These are phyloP conservation scores for Podospora pseudoanserina DNA, from an alignment of 495 filamentous ascomycete species.

Conservation along the genomic window DNA sequence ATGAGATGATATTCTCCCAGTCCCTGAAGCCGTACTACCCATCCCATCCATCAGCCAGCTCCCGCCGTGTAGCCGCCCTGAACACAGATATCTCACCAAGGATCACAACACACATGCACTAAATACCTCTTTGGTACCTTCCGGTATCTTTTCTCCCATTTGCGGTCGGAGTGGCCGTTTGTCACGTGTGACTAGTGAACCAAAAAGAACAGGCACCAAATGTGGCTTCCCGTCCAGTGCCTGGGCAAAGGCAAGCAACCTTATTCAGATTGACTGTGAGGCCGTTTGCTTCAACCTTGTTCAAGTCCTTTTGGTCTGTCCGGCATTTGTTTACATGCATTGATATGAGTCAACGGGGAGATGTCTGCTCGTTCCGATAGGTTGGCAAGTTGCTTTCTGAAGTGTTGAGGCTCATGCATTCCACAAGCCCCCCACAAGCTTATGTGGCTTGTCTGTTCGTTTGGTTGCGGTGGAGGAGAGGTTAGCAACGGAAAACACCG, in stretches of 20 bases:
- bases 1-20: too few relatives aligned
- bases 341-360: not conserved
- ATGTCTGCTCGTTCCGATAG: not conserved
- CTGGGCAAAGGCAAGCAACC: conserved; percentile 15
- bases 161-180: conserved; percentile 4
- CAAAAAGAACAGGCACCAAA: not conserved
- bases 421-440: not conserved
- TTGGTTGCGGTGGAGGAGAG: not conserved
- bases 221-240: conserved; percentile 1
- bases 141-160: not conserved
- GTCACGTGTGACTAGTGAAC: not conserved
- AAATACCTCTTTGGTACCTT: not conserved
- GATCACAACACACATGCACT: not conserved
- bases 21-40: too few relatives aligned
- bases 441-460: not conserved
- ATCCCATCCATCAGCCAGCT: not conserved
- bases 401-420: not conserved
- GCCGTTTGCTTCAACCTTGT: conserved; percentile 13
- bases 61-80: not conserved
- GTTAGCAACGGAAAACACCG: too few relatives aligned
- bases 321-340: not conserved
- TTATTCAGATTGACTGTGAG: conserved; percentile 16
- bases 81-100: not conserved
- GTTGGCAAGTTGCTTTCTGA: not conserved
- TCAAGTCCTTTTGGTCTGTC: not conserved